Percentiles rank a stretch among this genome's conserved stretches.
Evolutionary conservation across 1,284 basidiomycete species (phyloP).

Genomic region (Moniliophthora roreri): DNA sequence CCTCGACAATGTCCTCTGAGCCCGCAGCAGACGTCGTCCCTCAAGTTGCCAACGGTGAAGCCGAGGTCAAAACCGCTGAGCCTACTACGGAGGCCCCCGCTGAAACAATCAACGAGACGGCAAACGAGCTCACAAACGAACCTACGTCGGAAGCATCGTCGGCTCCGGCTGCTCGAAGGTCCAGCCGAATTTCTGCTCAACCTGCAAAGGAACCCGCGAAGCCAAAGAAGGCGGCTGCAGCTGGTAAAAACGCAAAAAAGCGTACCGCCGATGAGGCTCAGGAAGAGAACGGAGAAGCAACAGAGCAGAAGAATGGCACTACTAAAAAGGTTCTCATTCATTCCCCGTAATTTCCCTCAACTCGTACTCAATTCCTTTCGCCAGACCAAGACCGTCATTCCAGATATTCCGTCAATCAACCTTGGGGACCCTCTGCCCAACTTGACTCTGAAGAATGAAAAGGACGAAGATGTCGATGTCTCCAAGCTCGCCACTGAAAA

Average conservation of each 20-base stretch:
- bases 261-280: conserved; percentile 23
- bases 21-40: neutral
- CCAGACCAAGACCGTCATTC: conserved; percentile 28
- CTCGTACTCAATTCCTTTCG: conserved; percentile 3
- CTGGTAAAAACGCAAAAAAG: conserved; percentile 37
- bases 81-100: conserved; percentile 18
- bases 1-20: neutral
- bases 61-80: conserved; percentile 2
- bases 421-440: conserved; percentile 80
- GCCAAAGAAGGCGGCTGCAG: conserved; percentile 24
- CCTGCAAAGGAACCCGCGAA: conserved; percentile 31
- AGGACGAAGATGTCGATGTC: conserved; percentile 71
- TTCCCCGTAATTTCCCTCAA: conserved; percentile 1
- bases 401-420: conserved; percentile 46
- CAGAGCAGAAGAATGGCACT: conserved; percentile 24
- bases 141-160: conserved; percentile 17
- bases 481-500: conserved; percentile 60
- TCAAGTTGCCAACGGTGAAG: neutral
- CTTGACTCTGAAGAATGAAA: conserved; percentile 77
- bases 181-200: conserved; percentile 44
- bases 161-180: conserved; percentile 41
- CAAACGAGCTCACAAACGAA: conserved; percentile 15
- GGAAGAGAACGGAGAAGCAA: conserved; percentile 27
- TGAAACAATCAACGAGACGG: conserved; percentile 35
- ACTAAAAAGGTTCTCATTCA: conserved; percentile 27